phyloP scores from a whole-genome alignment of 495 filamentous ascomycete genomes.

The Aspergillus bridgeri region DNA sequence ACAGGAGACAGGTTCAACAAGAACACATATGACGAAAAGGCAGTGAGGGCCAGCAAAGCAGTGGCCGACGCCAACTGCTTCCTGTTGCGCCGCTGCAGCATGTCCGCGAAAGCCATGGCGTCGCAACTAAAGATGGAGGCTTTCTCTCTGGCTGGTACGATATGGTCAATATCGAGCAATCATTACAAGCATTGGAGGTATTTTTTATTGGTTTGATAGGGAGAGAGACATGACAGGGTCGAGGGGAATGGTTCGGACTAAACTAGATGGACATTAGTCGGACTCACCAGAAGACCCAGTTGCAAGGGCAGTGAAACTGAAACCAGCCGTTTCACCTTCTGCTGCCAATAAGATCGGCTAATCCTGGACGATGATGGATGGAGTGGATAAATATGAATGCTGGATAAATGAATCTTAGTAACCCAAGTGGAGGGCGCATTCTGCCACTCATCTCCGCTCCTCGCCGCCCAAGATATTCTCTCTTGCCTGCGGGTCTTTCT shows the following conservation, averaged over 20 bases:
- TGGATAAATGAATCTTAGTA: not conserved
- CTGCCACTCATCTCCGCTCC: not conserved
- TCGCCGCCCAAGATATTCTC: too few species aligned
- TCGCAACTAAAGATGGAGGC: constrained; percentile 1
- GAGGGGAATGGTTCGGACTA: constrained; percentile 2
- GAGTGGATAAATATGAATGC: not conserved
- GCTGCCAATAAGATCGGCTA: not conserved
- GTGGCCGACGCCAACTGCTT: constrained; percentile 31
- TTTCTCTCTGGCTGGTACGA: not conserved
- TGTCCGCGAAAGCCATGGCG: constrained; percentile 24
- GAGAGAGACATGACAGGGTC: not conserved
- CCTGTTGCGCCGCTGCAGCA: constrained; percentile 28
- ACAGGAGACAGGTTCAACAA: constrained; percentile 74
- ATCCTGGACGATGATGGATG: not conserved
- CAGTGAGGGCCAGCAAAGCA: constrained; percentile 62
- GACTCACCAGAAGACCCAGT: not conserved
- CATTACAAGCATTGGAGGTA: not conserved
- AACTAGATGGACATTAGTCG: not conserved
- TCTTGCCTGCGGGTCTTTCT: too few species aligned
- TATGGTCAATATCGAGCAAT: not conserved
- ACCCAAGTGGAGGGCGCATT: not conserved
- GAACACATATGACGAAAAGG: constrained; percentile 70
- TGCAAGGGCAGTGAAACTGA: not conserved
- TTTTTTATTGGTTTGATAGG: not conserved
- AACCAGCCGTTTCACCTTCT: not conserved